Percentiles rank a stretch among this genome's conserved stretches.
These are phyloP conservation scores for Hygrophorus russula DNA, from an alignment of 768 basidiomycete genomes.

Conservation along the genomic window DNA sequence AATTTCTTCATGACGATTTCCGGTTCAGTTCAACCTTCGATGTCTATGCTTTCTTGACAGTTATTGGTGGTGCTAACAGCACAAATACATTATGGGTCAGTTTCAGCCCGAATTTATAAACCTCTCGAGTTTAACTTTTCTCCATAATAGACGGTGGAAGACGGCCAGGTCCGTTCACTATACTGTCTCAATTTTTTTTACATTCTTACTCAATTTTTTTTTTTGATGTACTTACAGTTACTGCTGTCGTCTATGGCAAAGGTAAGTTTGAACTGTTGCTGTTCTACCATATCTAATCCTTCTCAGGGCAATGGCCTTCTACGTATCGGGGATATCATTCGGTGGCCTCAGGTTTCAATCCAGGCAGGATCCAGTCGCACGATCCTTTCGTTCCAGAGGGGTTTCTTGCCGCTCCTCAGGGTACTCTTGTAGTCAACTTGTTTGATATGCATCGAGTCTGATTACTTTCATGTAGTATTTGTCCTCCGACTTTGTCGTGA, in stretches of 20 bases:
- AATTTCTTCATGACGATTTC: slow-evolving; percentile 31
- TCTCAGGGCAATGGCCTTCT: slow-evolving; percentile 36
- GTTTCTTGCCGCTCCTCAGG: slow-evolving; percentile 40
- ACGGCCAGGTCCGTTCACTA: slow-evolving; percentile 38
- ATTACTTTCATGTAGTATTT: slow-evolving; percentile 30
- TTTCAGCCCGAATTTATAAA: no score
- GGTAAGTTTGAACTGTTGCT: slow-evolving; percentile 15
- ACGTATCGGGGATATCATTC: slow-evolving; percentile 38
- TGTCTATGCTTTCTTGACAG: slow-evolving; percentile 33
- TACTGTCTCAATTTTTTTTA: background rate
- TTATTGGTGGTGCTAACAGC: slow-evolving; percentile 25
- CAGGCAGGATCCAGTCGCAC: slow-evolving; percentile 21
- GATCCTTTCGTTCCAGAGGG: slow-evolving; percentile 47
- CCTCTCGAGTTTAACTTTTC: slow-evolving; percentile 4
- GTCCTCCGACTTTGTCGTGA: slow-evolving; percentile 46
- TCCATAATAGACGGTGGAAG: slow-evolving; percentile 28
- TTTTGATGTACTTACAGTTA: slow-evolving; percentile 19
- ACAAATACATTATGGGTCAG: slow-evolving; percentile 32
- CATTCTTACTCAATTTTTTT: background rate
- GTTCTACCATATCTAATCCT: background rate
- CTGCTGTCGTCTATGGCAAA: slow-evolving; percentile 26
- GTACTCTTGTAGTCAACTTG: slow-evolving; percentile 17
- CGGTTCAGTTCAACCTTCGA: slow-evolving; percentile 29
- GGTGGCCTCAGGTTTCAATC: slow-evolving; percentile 30
- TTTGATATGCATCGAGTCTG: background rate